A percentile compares a stretch with the other conserved stretches of the same genome.
These are phyloP conservation scores for Russula abietina DNA, from an alignment of 768 basidiomycete species.

Conservation along the genomic window DNA sequence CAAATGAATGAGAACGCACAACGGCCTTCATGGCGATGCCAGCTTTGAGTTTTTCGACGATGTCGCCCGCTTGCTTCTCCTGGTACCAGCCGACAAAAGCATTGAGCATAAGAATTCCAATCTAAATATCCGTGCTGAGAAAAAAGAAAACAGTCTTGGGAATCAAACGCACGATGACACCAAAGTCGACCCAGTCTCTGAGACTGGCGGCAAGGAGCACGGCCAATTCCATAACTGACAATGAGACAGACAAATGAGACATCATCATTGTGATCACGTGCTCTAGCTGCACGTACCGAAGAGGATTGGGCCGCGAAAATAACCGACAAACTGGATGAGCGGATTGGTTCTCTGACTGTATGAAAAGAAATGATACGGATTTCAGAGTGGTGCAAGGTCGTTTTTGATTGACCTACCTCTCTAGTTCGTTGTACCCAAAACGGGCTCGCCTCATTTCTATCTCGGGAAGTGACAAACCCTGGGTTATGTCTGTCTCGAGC, in stretches of 20 bases:
- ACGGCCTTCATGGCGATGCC: constrained; percentile 40
- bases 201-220: constrained; percentile 42
- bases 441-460: constrained; percentile 32
- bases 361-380: not conserved
- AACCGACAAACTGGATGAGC: constrained; percentile 39
- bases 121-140: constrained; percentile 24
- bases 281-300: constrained; percentile 26
- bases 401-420: constrained; percentile 29
- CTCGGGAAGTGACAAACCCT: constrained; percentile 36
- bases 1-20: constrained; percentile 19
- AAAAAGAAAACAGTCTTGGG: not conserved
- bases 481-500: constrained; percentile 37
- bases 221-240: constrained; percentile 42
- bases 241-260: too few species aligned
- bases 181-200: constrained; percentile 45
- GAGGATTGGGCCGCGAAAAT: constrained; percentile 41
- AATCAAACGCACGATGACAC: constrained; percentile 37
- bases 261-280: not conserved
- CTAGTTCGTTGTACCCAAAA: constrained; percentile 41
- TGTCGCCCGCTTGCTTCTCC: constrained; percentile 46
- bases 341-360: constrained; percentile 37
- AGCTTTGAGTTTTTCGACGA: constrained; percentile 44
- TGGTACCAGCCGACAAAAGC: constrained; percentile 43
- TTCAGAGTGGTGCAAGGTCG: not conserved
- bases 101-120: constrained; percentile 39